These are phyloP conservation scores for Lathyrus tuberosus DNA, from an alignment of 306 rosid genomes.

Conservation along the genomic window DNA sequence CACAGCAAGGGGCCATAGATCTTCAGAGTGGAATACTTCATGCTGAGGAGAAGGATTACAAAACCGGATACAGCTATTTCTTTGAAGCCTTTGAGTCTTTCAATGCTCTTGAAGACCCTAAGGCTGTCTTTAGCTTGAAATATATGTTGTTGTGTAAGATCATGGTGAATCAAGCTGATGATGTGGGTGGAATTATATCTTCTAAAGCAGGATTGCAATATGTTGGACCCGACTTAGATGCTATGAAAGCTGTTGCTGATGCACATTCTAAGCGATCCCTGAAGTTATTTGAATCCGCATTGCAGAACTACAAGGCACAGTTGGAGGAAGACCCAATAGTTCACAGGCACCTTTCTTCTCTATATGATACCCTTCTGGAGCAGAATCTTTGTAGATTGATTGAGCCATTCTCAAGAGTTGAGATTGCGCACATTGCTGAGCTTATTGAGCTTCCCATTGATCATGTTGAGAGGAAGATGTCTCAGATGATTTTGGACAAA, in stretches of 20 bases:
- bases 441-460: slow-evolving; percentile 83
- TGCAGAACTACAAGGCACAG: slow-evolving; percentile 78
- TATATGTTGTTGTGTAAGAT: slow-evolving; percentile 91
- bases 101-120: slow-evolving; percentile 87
- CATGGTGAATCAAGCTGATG: slow-evolving; percentile 95
- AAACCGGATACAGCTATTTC: slow-evolving; percentile 89
- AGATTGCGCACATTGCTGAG: slow-evolving; percentile 84
- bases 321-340: slow-evolving; percentile 96
- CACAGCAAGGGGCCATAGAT: slow-evolving; percentile 93
- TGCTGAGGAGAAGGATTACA: slow-evolving; percentile 93
- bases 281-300: slow-evolving; percentile 79
- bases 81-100: slow-evolving; percentile 96
- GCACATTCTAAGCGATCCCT: slow-evolving; percentile 92
- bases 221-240: slow-evolving; percentile 90
- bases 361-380: slow-evolving; percentile 85
- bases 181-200: slow-evolving; percentile 79
- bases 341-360: slow-evolving; percentile 85
- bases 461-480: slow-evolving; percentile 60
- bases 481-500: slow-evolving; percentile 67
- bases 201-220: slow-evolving; percentile 89
- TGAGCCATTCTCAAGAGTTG: slow-evolving; percentile 94
- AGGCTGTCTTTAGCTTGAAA: slow-evolving; percentile 91
- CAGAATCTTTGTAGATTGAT: slow-evolving; percentile 95
- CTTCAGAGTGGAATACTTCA: slow-evolving; percentile 96
- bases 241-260: slow-evolving; percentile 97